These are phyloP conservation scores for Backusella tuberculispora DNA, from an alignment of 192 early-diverging fungal genomes.

Conservation along the genomic window DNA sequence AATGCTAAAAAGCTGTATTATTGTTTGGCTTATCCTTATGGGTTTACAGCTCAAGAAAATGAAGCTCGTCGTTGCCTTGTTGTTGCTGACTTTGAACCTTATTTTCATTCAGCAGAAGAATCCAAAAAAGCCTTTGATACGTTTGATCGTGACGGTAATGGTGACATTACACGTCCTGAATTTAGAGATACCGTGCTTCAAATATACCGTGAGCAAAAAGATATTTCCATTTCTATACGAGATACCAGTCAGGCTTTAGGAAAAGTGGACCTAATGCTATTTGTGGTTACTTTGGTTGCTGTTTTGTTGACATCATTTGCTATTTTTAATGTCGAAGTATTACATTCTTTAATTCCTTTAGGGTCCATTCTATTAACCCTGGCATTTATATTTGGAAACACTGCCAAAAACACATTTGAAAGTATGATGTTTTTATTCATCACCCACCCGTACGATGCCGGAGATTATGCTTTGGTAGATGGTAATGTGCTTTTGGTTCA, in stretches of 20 bases:
- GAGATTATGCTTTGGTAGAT: slow-evolving; percentile 79
- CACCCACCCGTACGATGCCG: slow-evolving; percentile 70
- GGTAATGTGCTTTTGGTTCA: slow-evolving; percentile 64
- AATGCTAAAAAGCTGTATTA: slow-evolving; percentile 36
- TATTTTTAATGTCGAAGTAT: slow-evolving; percentile 36
- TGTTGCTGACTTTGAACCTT: slow-evolving; percentile 72
- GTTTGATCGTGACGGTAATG: slow-evolving; percentile 88
- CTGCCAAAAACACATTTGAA: slow-evolving; percentile 80
- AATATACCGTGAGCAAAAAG: slow-evolving; percentile 80
- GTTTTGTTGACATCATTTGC: slow-evolving; percentile 40
- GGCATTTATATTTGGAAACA: slow-evolving; percentile 84
- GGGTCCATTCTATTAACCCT: slow-evolving; percentile 59
- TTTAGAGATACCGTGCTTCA: slow-evolving; percentile 77
- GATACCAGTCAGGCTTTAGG: slow-evolving; percentile 88
- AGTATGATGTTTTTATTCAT: slow-evolving; percentile 86
- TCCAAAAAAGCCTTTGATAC: slow-evolving; percentile 81
- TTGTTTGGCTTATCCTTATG: slow-evolving; percentile 24
- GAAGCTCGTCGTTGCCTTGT: slow-evolving; percentile 58
- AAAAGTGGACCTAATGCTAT: slow-evolving; percentile 68
- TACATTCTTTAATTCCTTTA: slow-evolving; percentile 27
- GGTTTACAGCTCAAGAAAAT: neutral
- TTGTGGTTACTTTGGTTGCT: slow-evolving; percentile 48
- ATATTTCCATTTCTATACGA: slow-evolving; percentile 67
- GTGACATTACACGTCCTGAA: slow-evolving; percentile 80
- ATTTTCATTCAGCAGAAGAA: slow-evolving; percentile 69